Conservation (phyloP, 352 stramenopile species). For the Nannochloropsis limnetica region DNA sequence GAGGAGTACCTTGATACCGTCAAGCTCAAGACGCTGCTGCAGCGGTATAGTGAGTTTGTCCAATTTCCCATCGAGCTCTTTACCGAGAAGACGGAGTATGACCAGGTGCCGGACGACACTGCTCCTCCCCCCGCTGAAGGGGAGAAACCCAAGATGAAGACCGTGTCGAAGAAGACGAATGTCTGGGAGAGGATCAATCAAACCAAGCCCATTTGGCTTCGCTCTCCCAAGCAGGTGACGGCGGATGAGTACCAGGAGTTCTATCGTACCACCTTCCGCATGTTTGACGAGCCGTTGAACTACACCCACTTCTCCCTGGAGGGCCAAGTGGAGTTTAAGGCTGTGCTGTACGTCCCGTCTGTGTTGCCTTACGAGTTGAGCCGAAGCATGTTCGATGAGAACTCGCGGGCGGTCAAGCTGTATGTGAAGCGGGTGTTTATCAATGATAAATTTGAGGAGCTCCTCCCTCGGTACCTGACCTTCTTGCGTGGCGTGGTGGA, state of each 20-base stretch:
- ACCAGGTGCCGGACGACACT: conserved; percentile 60
- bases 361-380: conserved; percentile 67
- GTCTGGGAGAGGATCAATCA: conserved; percentile 60
- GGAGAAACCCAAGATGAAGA: conserved; percentile 67
- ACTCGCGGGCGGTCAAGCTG: conserved; percentile 60
- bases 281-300: conserved; percentile 63
- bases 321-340: conserved; percentile 68
- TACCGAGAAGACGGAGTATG: conserved; percentile 65
- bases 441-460: conserved; percentile 71
- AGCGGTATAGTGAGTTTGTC: conserved; percentile 67
- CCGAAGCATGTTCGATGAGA: conserved; percentile 70
- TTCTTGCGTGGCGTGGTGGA: conserved; percentile 66
- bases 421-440: conserved; percentile 76
- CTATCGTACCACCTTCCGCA: conserved; percentile 64
- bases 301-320: conserved; percentile 66
- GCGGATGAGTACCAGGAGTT: conserved; percentile 66
- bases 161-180: conserved; percentile 57
- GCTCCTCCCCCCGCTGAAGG: conserved; percentile 59
- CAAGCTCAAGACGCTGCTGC: conserved; percentile 60
- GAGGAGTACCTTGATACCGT: conserved; percentile 62
- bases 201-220: conserved; percentile 67
- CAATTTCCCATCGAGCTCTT: conserved; percentile 66
- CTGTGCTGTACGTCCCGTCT: conserved; percentile 63
- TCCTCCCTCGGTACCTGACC: conserved; percentile 64
- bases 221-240: conserved; percentile 59